phyloP scores from a whole-genome alignment of 495 filamentous ascomycete species.

The Lepraria neglecta region DNA sequence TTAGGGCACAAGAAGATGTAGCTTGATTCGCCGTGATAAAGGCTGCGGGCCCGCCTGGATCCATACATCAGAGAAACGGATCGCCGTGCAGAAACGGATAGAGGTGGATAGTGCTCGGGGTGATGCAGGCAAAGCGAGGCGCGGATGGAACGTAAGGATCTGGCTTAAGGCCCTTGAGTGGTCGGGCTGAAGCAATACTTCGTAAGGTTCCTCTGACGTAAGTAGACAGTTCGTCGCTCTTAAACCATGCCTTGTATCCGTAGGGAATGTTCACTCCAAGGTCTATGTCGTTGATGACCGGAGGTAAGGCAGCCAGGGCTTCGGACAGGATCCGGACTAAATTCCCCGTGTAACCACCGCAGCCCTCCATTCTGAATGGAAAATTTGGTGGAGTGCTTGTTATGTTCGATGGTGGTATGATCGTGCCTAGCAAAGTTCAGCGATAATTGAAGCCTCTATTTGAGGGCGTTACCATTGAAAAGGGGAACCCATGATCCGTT shows the following conservation, averaged over 20 bases:
- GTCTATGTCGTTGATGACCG: background rate
- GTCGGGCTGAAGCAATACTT: background rate
- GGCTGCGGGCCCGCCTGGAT: background rate
- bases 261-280: background rate
- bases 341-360: background rate
- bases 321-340: background rate
- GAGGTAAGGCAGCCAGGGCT: background rate
- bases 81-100: background rate
- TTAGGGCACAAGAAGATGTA: slow-evolving; percentile 18
- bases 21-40: slow-evolving; percentile 6
- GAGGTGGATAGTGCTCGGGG: background rate
- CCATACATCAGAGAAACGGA: background rate
- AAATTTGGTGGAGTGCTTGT: background rate
- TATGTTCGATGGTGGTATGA: background rate
- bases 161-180: background rate
- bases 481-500: background rate
- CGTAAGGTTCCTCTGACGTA: background rate
- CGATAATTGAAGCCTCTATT: too few species aligned
- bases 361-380: background rate
- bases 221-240: background rate
- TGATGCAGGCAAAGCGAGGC: slow-evolving; percentile 20
- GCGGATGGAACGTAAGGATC: background rate
- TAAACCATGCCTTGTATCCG: slow-evolving; percentile 8
- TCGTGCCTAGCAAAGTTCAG: background rate
- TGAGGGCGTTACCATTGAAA: background rate